Evolutionary conservation across 2,329 filamentous ascomycete species (phyloP), one percentile per base, ranked within the genome.

Genomic region (Podosphaera xanthii): DNA sequence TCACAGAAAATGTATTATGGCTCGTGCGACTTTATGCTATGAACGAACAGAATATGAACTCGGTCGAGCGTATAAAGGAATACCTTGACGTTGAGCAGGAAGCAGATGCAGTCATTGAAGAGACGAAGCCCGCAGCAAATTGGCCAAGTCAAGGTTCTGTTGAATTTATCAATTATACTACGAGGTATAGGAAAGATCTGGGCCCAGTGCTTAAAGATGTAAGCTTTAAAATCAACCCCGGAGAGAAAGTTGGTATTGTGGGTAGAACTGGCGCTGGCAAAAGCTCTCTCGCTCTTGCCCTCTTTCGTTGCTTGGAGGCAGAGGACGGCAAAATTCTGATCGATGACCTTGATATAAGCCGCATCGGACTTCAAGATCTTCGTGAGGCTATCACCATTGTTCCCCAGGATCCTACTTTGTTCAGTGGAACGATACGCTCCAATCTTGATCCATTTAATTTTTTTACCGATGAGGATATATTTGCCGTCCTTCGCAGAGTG

Each of bases 31-130:
- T 96, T 12, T 98, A 98, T 70, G 85, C 90, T 0, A 82, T 87
- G 68, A 96, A 97, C 67, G 92, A 98, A 72, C 92, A 98, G 72
- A 97, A 96, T 72, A 97, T 98, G 92, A 98, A 98, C 72, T 91
- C 91, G 2, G 90, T 97, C 56, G 92, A 98, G 72, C 87, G 92
- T 67, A 84, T 98, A 68, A 94, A 95, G 74, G 92, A 98, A 70
- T 98, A 97, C 68, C 79, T 97, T 42, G 88, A 97, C 52, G 86
- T 98, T 0, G 91, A 97, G 66, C 91, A 96, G 70, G 92, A 98
- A 72, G 90, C 92, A 0, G 75, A 79, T 0, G 77, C 86, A 0
- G 75, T 94, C 48, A 79, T 94, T 48, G 82, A 88, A 59, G 82
- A 91, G 61, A 86, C 81, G 63, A 79, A 87, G 35, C 92, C 92